Evolutionary conservation across 2,329 filamentous ascomycete species (phyloP), one percentile per base, ranked within the genome.

Genomic region (Helminthosporium solani): DNA sequence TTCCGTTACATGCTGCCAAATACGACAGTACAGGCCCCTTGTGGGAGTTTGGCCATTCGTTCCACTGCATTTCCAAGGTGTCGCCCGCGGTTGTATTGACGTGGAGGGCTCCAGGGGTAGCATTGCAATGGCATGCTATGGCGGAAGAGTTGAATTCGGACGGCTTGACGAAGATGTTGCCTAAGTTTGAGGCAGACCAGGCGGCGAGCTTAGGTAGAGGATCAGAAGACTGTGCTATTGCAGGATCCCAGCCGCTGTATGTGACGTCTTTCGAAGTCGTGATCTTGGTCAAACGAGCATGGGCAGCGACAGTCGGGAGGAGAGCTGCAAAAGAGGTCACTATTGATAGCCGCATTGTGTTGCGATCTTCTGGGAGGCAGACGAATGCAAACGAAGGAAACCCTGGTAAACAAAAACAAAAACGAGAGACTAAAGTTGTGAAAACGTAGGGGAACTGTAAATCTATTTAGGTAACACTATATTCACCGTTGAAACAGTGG

Each of bases 121-220:
- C 81, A 31, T 71, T 67, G 58, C 73, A 73, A 71, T 86, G 83
- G 70, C 82, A 84, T 62, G 81, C 77, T 41, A 84, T 82, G 35
- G 58, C 45, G 2, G 57, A 46, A 2, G 54, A 60, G 34, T 58
- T 56, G 58, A 62, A 63, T 2, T 41, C 33, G 2, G 46, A 54
- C 8, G 62, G 61, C 2, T 49, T 14, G 8, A 65, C 49, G 44
- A 46, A 65, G 30, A 57, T 53, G 35, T 63, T 64, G 5, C 58
- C 61, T 4, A 64, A 50, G 38, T 62, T 62, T 1, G 49, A 52
- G 3, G 62, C 50, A 27, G 45, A 49, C 60, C 60, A 65, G 12
- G 59, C 58, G 9, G 54, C 53, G 28, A 63, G 49, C 7, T 35
- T 34, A 15, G 50, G 53, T 6, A 41, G 28, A 2, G 52, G 35